phyloP scores from a whole-genome alignment of 2,329 filamentous ascomycete genomes.

The Clonostachys sp. region DNA sequence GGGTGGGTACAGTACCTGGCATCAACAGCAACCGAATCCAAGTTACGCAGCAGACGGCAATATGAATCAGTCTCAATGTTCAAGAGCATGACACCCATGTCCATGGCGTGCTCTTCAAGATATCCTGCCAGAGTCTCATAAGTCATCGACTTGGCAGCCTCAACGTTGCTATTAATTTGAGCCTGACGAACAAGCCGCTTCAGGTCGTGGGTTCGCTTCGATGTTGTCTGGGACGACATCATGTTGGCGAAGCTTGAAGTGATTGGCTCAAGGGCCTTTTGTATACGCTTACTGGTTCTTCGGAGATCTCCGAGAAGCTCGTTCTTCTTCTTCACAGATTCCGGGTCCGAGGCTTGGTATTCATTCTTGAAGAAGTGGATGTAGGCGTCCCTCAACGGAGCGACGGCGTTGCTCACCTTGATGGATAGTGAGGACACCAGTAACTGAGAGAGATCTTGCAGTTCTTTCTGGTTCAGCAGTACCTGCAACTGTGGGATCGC shows the following conservation, averaged over 20 bases:
- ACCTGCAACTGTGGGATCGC: conserved; percentile 5
- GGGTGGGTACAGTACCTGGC: conserved; percentile 1
- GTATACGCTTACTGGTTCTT: conserved; percentile 2
- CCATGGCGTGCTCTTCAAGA: conserved; percentile 6
- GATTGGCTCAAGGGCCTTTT: conserved; percentile 4
- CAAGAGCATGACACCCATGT: conserved; percentile 10
- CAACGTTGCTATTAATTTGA: conserved; percentile 8
- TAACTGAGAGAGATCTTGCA: background rate
- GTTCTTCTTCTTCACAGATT: conserved; percentile 3
- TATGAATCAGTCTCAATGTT: conserved; percentile 8
- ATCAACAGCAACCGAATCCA: conserved; percentile 2
- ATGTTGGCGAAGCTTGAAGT: conserved; percentile 7
- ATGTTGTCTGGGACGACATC: conserved; percentile 8
- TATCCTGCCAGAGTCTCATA: conserved; percentile 8
- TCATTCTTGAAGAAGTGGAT: conserved; percentile 1
- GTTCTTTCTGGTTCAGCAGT: background rate
- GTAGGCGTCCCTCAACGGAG: background rate
- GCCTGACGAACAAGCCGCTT: conserved; percentile 7
- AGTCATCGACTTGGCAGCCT: conserved; percentile 8
- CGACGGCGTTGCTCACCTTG: background rate
- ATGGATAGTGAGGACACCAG: background rate
- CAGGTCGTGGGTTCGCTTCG: conserved; percentile 10
- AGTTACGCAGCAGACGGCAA: conserved; percentile 3
- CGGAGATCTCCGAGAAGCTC: conserved; percentile 5
- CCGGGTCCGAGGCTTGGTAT: background rate